Evolutionary conservation across 2,329 filamentous ascomycete species (phyloP).

Genomic region (Anisogramma anomala): DNA sequence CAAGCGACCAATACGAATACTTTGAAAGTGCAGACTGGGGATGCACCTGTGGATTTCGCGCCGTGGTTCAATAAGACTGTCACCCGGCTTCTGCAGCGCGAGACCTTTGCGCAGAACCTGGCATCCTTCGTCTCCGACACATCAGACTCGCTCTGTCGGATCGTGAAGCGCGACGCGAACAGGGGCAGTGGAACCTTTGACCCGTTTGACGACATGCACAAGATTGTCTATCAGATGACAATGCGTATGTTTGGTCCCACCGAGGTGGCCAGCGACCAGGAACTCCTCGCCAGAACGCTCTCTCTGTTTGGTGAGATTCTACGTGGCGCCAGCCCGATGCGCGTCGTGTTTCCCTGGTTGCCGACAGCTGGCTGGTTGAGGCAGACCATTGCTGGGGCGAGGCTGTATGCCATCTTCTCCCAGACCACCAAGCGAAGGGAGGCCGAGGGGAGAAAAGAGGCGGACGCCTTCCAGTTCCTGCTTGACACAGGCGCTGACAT

Average conservation of each 20-base stretch:
- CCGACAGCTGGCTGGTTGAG: slow-evolving; percentile 32
- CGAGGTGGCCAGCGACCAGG: slow-evolving; percentile 39
- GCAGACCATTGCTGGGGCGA: slow-evolving; percentile 32
- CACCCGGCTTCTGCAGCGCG: slow-evolving; percentile 24
- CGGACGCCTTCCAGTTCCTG: slow-evolving; percentile 42
- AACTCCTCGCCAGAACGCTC: slow-evolving; percentile 31
- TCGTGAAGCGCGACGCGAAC: slow-evolving; percentile 21
- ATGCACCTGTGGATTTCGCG: not conserved
- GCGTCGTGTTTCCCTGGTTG: slow-evolving; percentile 42
- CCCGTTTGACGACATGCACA: slow-evolving; percentile 42
- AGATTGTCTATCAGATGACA: slow-evolving; percentile 43
- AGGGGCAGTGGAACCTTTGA: slow-evolving; percentile 28
- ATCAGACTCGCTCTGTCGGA: slow-evolving; percentile 24
- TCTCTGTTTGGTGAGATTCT: slow-evolving; percentile 37
- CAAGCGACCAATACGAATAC: no score
- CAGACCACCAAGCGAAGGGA: slow-evolving; percentile 35
- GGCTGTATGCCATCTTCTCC: slow-evolving; percentile 37
- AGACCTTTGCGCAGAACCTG: slow-evolving; percentile 28
- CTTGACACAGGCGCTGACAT: slow-evolving; percentile 39
- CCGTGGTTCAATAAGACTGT: no score
- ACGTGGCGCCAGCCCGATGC: slow-evolving; percentile 27
- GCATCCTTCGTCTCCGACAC: slow-evolving; percentile 32
- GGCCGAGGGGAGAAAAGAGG: slow-evolving; percentile 28
- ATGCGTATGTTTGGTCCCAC: slow-evolving; percentile 42
- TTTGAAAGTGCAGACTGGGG: not conserved